Base-by-base conservation (phyloP, 2,329 filamentous ascomycete species). In the Blastomyces gilchristii region DNA sequence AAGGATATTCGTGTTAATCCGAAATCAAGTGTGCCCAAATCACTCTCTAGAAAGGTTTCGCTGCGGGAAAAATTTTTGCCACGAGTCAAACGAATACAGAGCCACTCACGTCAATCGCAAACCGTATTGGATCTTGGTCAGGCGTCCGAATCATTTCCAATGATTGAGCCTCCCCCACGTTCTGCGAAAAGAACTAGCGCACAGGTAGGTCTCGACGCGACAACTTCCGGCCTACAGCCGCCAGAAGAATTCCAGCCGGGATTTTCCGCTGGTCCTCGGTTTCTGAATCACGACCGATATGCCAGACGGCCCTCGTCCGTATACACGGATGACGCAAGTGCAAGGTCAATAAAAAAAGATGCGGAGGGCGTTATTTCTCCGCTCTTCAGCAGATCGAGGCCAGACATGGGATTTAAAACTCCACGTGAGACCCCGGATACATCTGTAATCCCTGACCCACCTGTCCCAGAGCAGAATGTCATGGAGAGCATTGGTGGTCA, bases 41-140 rank as follows among this genome's bases (percentile, higher is more conserved):
- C 16, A 6, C 28, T 31, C 16, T 49, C 57, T 3, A 28, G 39
- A n/a, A 59, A 2, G 7, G 12, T 25, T 41, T 43, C 39, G 22
- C 39, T 59, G 22, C 57, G 57, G 5, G 47, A 59, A 18, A 47
- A 59, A 47, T 9, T 59, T 6, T 25, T 47, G 25, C 41, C 41
- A 25, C 31, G 5, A 41, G 47, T 50, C 61, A 58, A 60, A 65
- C 28, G 60, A 61, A 52, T 37, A 54, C 28, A 39, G 1, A 28
- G 47, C 2, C 41, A 25, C 61, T 60, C 22, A 60, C 60, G 25
- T 25, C 14, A 45, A 45, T 37, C 63, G 61, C 52, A 62, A 18
- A 62, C 67, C 12, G 69, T 71, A 34, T 69, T 63, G 16, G 68
- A 71, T 65, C 60, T 63, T 31, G 69, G 69, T 11, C 69, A 70